Evolutionary conservation across 305 asterid species (phyloP), one percentile per base, ranked within the genome.

Genomic region (Nicotiana rustica): DNA sequence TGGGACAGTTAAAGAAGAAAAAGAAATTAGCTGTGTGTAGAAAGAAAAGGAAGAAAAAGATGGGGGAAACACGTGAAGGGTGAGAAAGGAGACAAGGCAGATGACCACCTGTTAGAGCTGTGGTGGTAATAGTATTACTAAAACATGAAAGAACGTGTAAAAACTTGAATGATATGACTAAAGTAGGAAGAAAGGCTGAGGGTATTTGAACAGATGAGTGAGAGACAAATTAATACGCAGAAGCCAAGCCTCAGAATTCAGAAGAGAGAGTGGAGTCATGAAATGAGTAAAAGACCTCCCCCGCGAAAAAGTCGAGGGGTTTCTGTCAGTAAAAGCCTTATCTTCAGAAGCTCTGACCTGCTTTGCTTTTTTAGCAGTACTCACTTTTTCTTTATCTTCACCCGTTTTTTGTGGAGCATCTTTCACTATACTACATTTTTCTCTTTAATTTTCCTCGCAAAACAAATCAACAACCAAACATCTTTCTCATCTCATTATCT

Each of bases 221-320:
- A 29, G 60, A 6, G 19, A 59, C 65, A 59, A 59, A 59, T 59
- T 59, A 59, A 57, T 6, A 17, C 21, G 17, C 21, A 57, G 49
- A 41, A 41, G 49, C 49, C 21, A 56, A 56, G 6, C n/a, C 5
- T 1, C 4, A 47, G 77, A 21, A 25, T 1, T 25, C 25, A 18
- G 75, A 67, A 56, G 14, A 19, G 29, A 44, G 78, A 21, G 61
- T 7, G 31, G 55, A 71, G 25, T 25, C 25, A 14, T 47, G 49
- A 59, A 56, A 21, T 44, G 1, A 64, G 66, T 8, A 18, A 49
- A 71, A 76, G 14, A 59, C 60, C 68, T 75, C 83, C 89, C 92
- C 92, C 91, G 95, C 97, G 97, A 91, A 91, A 93, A 93, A 91
- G 97, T 92, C 93, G 97, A 93, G 79, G 97, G 94, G 89, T 80